phyloP scores from a whole-genome alignment of 345 rosid genomes.

The Salix brachista region DNA sequence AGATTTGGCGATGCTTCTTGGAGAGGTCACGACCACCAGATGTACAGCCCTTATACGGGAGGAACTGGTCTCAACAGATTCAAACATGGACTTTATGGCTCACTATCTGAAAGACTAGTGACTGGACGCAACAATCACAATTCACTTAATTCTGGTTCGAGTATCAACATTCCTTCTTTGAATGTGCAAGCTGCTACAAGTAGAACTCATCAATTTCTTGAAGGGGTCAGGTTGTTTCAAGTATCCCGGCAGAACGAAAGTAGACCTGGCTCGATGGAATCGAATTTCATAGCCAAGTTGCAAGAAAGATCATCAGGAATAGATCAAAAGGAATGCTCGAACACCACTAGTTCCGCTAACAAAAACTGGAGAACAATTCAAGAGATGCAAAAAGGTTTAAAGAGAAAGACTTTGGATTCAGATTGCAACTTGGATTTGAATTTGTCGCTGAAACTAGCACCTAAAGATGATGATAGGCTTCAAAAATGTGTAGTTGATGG shows the following conservation, averaged over 20 bases:
- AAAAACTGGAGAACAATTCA: constrained; percentile 4
- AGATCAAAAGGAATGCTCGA: constrained; percentile 14
- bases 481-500: constrained; percentile 13
- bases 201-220: constrained; percentile 26
- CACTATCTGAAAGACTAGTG: constrained; percentile 26
- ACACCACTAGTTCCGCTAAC: background rate
- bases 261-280: constrained; percentile 23
- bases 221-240: constrained; percentile 26
- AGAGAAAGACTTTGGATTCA: constrained; percentile 40
- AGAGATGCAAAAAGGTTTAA: constrained; percentile 25
- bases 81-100: constrained; percentile 32
- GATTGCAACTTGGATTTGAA: constrained; percentile 55
- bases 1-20: constrained; percentile 50
- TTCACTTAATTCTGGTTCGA: constrained; percentile 27
- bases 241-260: constrained; percentile 27
- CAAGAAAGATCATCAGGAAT: constrained; percentile 17
- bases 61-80: constrained; percentile 17
- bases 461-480: constrained; percentile 12
- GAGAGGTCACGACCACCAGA: constrained; percentile 34
- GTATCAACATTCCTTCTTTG: constrained; percentile 7
- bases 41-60: constrained; percentile 19
- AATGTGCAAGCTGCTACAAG: constrained; percentile 9
- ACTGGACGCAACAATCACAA: constrained; percentile 26
- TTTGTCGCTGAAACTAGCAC: constrained; percentile 50
- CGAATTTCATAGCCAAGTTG: constrained; percentile 9